Conservation (phyloP, 768 basidiomycete species). For the Zangia roseola region DNA sequence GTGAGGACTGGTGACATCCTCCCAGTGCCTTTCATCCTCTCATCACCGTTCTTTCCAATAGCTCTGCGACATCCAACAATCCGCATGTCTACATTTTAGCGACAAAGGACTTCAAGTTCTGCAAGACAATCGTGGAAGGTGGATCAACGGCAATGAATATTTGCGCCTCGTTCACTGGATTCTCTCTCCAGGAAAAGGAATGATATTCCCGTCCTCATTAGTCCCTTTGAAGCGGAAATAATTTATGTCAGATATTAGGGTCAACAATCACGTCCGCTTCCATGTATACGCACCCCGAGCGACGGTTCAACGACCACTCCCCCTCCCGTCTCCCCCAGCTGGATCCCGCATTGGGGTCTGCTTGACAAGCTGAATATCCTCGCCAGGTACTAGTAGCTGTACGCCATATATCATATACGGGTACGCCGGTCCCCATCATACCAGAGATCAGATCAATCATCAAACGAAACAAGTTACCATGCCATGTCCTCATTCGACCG, state of each 20-base stretch:
- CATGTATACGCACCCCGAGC: constrained; percentile 5
- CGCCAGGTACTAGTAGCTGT: background rate
- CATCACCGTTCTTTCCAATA: too few species aligned
- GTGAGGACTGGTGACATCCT: constrained; percentile 29
- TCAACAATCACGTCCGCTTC: constrained; percentile 11
- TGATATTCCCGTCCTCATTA: too few species aligned
- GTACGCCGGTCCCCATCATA: background rate
- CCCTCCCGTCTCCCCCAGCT: background rate
- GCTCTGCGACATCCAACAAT: too few species aligned
- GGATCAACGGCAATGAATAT: constrained; percentile 15
- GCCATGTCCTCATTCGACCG: too few species aligned
- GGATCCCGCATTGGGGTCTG: background rate
- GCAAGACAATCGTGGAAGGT: constrained; percentile 2
- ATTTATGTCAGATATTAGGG: too few species aligned
- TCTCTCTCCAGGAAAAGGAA: constrained; percentile 3
- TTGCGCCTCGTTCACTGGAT: constrained; percentile 25
- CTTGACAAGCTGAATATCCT: constrained; percentile 1
- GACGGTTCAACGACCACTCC: background rate
- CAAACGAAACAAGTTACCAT: too few species aligned
- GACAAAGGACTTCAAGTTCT: constrained; percentile 13
- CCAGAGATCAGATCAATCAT: background rate
- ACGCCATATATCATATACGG: background rate
- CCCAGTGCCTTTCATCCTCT: constrained; percentile 18
- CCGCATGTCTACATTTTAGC: constrained; percentile 5
- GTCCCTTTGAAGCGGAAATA: too few species aligned